Base-by-base conservation (phyloP, 164 flowering plant species). In the Piper longum region DNA sequence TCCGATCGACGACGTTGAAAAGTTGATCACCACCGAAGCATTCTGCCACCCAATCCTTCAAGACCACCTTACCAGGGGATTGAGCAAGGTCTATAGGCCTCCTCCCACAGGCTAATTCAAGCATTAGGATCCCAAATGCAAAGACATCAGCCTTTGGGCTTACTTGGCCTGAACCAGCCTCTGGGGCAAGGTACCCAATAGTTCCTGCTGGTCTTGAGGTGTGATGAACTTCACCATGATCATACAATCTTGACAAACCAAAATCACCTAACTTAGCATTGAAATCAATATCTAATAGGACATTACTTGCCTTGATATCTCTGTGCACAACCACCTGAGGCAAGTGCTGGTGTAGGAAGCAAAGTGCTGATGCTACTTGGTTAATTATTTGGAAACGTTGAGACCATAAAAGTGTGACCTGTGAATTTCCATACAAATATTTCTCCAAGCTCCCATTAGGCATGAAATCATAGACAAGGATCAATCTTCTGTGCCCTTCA, bases 401-500 rank as follows among this genome's bases (percentile, higher is more conserved):
- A 16, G 70, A 64, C 92, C 92, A 86, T 36, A 54, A 71, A 3
- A 86, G 69, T 12, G 65, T 62, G 18, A 16, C 7, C 40, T 73
- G 67, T 5, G 87, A 79, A 36, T 80, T 67, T 12, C 77, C 84
- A 57, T 80, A 86, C n/a, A 86, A 43, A 71, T 44, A 72, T 52
- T 60, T 78, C 18, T 86, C 87, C 44, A 86, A 70, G 80, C 91
- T 86, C 0, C 88, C 85, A 56, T 86, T 84, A 3, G 73, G 64
- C 91, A 86, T 82, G 67, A 43, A 86, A 41, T 86, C 88, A 26
- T 86, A 84, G 5, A 86, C 91, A 7, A 86, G 82, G 26, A 86
- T 73, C 13, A 69, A 59, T 26, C 64, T 67, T 7, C 63, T 40
- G 5, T 62, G 41, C n/a, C 67, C n/a, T 26, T 63, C 62, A 55